Evolutionary conservation across 306 rosid species (phyloP).

Genomic region (Fragaria ananassa): DNA sequence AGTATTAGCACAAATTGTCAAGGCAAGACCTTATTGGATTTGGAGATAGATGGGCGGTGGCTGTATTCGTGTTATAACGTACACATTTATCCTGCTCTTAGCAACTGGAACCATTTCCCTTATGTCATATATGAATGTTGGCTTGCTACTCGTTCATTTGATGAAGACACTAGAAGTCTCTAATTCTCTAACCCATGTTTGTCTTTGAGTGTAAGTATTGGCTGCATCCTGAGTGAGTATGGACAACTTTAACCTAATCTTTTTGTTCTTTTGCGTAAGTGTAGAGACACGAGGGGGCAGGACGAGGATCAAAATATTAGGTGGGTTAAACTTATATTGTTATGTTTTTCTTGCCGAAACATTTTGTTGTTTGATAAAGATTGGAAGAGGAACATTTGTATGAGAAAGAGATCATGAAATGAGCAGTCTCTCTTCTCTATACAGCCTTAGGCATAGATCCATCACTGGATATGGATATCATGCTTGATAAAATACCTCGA

Average conservation of each 20-base stretch:
- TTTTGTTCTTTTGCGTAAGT: not conserved
- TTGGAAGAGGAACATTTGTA: too few relatives aligned
- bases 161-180: not conserved
- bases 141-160: not conserved
- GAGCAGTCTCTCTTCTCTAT: too few relatives aligned
- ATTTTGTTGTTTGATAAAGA: too few relatives aligned
- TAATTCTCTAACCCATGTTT: not conserved
- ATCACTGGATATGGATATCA: too few relatives aligned
- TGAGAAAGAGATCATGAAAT: too few relatives aligned
- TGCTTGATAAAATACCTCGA: too few relatives aligned
- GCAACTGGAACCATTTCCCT: not conserved
- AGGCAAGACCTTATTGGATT: not conserved
- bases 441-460: too few relatives aligned
- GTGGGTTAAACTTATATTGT: not conserved
- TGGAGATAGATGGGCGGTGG: constrained; percentile 3
- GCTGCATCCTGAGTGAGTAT: not conserved
- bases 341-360: not conserved
- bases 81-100: not conserved
- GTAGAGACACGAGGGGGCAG: not conserved
- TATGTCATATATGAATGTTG: not conserved
- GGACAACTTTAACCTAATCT: not conserved
- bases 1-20: not conserved
- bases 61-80: not conserved
- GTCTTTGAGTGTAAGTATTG: not conserved
- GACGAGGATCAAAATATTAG: not conserved